Base-by-base conservation (phyloP, 2,329 filamentous ascomycete species). In the Verticillium tricorpus region DNA sequence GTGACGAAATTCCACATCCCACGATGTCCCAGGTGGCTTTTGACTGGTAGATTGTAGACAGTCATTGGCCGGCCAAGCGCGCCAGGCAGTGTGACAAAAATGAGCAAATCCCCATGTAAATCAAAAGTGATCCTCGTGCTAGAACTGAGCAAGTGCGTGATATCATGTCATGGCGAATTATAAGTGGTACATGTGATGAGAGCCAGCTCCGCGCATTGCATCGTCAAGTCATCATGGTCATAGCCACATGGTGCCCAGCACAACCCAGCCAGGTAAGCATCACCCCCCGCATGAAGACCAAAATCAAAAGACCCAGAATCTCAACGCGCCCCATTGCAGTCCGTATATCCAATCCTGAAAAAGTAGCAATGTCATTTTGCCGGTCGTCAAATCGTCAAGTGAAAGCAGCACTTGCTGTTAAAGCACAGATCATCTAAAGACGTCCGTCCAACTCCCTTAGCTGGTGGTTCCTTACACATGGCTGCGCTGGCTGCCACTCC, bases 401-500 rank as follows among this genome's bases (percentile, higher is more conserved):
- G 6, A 12, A 22, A 12, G 45, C 19, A 52, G 45, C 19, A 52
- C 45, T 22, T 14, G 45, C 45, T 52, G 45, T 25, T 19, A 22
- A 14, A 9, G 9, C n/a, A 12, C 3, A 22, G 11, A 9, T 25
- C 45, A 52, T 52, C 28, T n/a, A 14, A 35, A 14, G 14, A 35
- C 34, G 9, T 35, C 34, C 9, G 34, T 14, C 2, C 34, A 35
- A 9, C 34, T 1, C 14, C n/a, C n/a, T 19, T 52, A 52, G 45
- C 12, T 52, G n/a, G 22, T 19, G 19, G 45, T 52, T 12, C 8
- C 25, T 12, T 56, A 2, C 12, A 12, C 11, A 0, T 67, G 66
- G 19, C 71, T 75, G 58, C 72, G 73, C 63, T 77, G 77, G 40
- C 73, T 77, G 50, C 74, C 78, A 39, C 77, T 74, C 58, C 81